Conservation (phyloP, 176 grass and related monocot genomes). For the Oryza nivara region DNA sequence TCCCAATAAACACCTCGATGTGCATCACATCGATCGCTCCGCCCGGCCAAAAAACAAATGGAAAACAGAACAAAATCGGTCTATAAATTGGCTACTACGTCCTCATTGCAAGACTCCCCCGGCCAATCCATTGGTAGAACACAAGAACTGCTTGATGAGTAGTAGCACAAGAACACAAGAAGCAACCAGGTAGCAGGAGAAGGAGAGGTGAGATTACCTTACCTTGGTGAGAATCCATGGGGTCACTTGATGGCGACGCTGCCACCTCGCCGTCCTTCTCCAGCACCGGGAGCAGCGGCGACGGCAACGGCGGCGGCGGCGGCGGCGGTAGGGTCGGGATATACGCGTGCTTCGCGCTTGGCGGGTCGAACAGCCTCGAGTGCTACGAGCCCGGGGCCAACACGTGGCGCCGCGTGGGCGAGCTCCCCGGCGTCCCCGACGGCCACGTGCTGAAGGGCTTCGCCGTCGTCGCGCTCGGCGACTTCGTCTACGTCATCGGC, state of each 20-base stretch:
- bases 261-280: conserved; percentile 34
- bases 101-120: conserved; percentile 38
- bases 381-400: conserved; percentile 56
- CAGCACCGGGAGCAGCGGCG: conserved; percentile 44
- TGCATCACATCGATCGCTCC: conserved; percentile 32
- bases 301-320: no score
- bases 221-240: conserved; percentile 42
- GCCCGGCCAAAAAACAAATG: conserved; percentile 31
- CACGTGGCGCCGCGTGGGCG: conserved; percentile 52
- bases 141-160: background rate
- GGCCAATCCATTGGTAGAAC: background rate
- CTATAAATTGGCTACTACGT: conserved; percentile 18
- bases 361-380: conserved; percentile 47
- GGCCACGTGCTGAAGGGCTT: conserved; percentile 63
- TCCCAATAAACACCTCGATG: conserved; percentile 25
- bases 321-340: conserved; percentile 36
- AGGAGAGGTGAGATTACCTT: conserved; percentile 3
- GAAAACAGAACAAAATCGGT: background rate
- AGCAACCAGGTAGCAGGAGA: background rate
- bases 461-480: conserved; percentile 48
- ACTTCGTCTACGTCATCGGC: conserved; percentile 58
- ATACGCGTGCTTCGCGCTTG: conserved; percentile 52
- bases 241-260: conserved; percentile 45
- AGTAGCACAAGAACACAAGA: background rate
- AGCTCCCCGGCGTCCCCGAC: conserved; percentile 49